Evolutionary conservation across 768 basidiomycete species (phyloP), one percentile per base, ranked within the genome.

Genomic region (Boletales sp.): DNA sequence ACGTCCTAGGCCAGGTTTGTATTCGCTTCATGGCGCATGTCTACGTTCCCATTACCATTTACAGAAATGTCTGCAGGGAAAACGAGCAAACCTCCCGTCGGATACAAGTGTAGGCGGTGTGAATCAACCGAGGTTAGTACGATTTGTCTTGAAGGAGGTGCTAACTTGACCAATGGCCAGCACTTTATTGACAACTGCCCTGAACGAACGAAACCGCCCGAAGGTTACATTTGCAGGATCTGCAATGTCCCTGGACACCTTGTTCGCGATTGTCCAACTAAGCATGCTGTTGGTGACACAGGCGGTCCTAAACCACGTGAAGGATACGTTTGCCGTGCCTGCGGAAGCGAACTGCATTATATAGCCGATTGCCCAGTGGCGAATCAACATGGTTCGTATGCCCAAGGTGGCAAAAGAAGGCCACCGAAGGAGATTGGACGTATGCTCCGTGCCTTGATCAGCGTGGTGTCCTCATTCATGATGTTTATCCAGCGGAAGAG

Each of bases 321-420:
- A 52, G 91, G 90, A 47, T 98, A 98, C 59, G 80, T 89, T 12
- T 98, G 94, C 69, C 80, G 90, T 35, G 91, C 92, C 2, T 98
- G 94, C 67, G 92, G 87, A 35, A 90, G 87, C 61, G 86, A 87
- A 52, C 71, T 76, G 7, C 95, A 98, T 71, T 89, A 82, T 60
- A 78, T 97, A 43, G 83, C 90, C 42, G 94, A 97, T 59, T 98
- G 95, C 59, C 81, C 86, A 7, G 75, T 83, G 13, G 79, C 83
- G 8, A 86, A 83, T 53, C 80, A 78, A 60, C 70, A 70, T 37
- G 72, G 65, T 14, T 52, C 66, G 19, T 72, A 56, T 27, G 43
- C 45, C 32, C 57, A 57, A 64, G 32, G 65, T 60, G 45, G 69
- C 70, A 52, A 69, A 72, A 56, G 74, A 76, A 53, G 74, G 29